A percentile compares a stretch with the other conserved stretches of the same genome.
These are phyloP conservation scores for Leccinum fibrillosum DNA, from an alignment of 768 basidiomycete genomes.

Conservation along the genomic window DNA sequence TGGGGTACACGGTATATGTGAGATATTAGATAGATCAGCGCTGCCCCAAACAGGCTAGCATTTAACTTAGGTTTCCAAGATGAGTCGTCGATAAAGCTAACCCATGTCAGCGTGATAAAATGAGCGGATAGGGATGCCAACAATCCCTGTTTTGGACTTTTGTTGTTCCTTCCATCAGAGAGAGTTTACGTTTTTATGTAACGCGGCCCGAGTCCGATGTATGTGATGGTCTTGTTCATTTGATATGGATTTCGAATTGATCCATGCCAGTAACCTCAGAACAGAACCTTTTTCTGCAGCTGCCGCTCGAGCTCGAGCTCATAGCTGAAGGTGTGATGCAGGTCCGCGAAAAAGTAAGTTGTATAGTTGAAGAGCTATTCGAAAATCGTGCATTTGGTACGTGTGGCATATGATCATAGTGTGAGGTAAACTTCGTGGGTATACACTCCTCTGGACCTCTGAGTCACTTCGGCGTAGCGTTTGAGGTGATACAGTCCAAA, in stretches of 20 bases:
- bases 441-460: too few relatives aligned
- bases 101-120: background rate
- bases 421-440: background rate
- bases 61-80: background rate
- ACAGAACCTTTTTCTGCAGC: too few relatives aligned
- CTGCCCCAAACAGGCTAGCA: background rate
- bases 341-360: too few relatives aligned
- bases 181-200: background rate
- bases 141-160: background rate
- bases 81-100: background rate
- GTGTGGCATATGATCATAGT: too few relatives aligned
- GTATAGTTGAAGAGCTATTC: background rate
- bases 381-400: background rate
- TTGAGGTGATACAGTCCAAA: too few relatives aligned
- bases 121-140: background rate
- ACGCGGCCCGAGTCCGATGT: background rate
- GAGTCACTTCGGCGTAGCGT: too few relatives aligned
- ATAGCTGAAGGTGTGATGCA: background rate
- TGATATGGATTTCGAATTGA: too few relatives aligned
- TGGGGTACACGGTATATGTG: conserved; percentile 16
- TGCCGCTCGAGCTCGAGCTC: background rate
- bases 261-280: too few relatives aligned
- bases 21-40: background rate
- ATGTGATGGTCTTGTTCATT: too few relatives aligned
- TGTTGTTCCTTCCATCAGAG: too few relatives aligned